These are phyloP conservation scores for Aureobasidium musti DNA, from an alignment of 2,329 filamentous ascomycete genomes.

Conservation along the genomic window DNA sequence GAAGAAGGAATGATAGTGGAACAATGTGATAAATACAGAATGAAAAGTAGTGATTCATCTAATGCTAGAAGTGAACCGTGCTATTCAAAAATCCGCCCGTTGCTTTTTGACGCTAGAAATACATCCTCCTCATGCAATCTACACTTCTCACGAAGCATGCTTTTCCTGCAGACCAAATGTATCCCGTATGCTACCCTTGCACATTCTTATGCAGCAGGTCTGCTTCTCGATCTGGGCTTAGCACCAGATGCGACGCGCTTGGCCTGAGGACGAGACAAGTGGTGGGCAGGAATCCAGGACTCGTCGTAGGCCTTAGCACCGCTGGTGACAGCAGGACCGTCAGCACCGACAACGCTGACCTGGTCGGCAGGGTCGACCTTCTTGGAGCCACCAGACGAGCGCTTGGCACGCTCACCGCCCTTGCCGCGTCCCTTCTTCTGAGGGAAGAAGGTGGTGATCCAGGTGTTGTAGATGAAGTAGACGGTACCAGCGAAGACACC, in stretches of 20 bases:
- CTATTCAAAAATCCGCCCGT: background rate
- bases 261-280: conserved; percentile 81
- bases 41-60: background rate
- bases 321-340: conserved; percentile 68
- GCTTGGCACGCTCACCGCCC: conserved; percentile 66
- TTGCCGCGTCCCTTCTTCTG: conserved; percentile 67
- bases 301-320: conserved; percentile 79
- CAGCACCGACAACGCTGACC: conserved; percentile 66
- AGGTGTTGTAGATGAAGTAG: conserved; percentile 98
- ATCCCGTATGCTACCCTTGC: background rate
- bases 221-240: conserved; percentile 41
- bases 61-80: background rate
- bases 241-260: conserved; percentile 59
- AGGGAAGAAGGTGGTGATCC: conserved; percentile 94
- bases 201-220: conserved; percentile 22
- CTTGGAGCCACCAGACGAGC: conserved; percentile 63
- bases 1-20: no score
- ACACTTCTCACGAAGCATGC: background rate
- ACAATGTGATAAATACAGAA: background rate
- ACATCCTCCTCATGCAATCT: conserved; percentile 16
- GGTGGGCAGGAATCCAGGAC: conserved; percentile 88
- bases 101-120: background rate
- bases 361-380: conserved; percentile 64
- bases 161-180: background rate
- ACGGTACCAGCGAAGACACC: conserved; percentile 74